phyloP scores from a whole-genome alignment of 257 asterid species.

The Mitragyna speciosa region DNA sequence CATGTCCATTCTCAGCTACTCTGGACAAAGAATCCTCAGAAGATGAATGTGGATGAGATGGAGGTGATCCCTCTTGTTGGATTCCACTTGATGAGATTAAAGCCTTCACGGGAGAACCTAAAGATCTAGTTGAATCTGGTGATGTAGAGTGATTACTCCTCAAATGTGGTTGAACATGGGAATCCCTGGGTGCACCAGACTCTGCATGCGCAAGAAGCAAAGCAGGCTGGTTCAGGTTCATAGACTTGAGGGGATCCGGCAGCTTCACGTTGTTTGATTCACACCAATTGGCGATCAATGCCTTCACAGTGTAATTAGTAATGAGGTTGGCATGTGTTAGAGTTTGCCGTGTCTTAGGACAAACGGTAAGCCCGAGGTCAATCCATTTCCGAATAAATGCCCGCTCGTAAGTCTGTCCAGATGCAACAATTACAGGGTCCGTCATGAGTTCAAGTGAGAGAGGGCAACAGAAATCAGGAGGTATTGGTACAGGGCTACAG shows the following conservation, averaged over 20 bases:
- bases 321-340: conserved; percentile 34
- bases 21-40: conserved; percentile 34
- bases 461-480: conserved; percentile 43
- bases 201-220: conserved; percentile 23
- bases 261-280: conserved; percentile 35
- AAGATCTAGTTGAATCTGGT: conserved; percentile 28
- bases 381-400: conserved; percentile 36
- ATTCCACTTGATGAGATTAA: conserved; percentile 21
- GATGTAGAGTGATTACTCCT: conserved; percentile 29
- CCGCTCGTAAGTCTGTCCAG: conserved; percentile 46
- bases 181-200: conserved; percentile 21
- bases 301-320: conserved; percentile 45
- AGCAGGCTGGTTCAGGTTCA: conserved; percentile 34
- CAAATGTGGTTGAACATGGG: conserved; percentile 27
- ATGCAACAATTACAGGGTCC: conserved; percentile 41
- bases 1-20: conserved; percentile 22
- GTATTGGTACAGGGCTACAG: conserved; percentile 37
- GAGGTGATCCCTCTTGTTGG: conserved; percentile 21
- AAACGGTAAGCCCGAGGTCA: conserved; percentile 42
- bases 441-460: conserved; percentile 45
- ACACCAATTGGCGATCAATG: conserved; percentile 40
- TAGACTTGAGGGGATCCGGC: conserved; percentile 31
- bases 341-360: conserved; percentile 41
- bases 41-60: conserved; percentile 25
- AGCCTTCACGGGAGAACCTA: conserved; percentile 21